phyloP scores from a whole-genome alignment of 2,329 filamentous ascomycete species.

The Calonectria honghensis region DNA sequence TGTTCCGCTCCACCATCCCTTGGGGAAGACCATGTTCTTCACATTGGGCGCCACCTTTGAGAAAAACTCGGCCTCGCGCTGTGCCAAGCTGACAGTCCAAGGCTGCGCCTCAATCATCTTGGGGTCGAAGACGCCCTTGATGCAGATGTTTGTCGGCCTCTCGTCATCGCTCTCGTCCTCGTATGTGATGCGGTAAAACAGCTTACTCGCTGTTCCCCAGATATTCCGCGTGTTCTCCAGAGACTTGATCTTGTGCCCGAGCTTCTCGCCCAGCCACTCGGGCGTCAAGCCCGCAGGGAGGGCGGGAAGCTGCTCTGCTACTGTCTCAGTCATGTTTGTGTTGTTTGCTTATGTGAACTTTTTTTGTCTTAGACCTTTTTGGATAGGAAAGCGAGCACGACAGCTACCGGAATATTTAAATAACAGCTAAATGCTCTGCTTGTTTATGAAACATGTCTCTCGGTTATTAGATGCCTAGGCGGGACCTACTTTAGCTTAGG shows the following conservation, averaged over 20 bases:
- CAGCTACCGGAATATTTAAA: background rate
- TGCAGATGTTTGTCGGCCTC: constrained; percentile 52
- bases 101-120: constrained; percentile 41
- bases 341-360: background rate
- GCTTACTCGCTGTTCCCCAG: constrained; percentile 56
- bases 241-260: constrained; percentile 48
- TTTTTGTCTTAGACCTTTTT: background rate
- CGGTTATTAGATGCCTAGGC: background rate
- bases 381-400: background rate
- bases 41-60: constrained; percentile 19
- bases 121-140: constrained; percentile 64
- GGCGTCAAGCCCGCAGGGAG: constrained; percentile 49
- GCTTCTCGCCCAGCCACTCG: constrained; percentile 51
- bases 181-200: constrained; percentile 56
- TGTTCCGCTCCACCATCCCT: constrained; percentile 32
- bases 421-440: background rate
- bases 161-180: constrained; percentile 47
- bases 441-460: background rate
- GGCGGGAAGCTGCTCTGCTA: constrained; percentile 47
- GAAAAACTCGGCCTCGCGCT: constrained; percentile 29
- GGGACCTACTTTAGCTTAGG: background rate
- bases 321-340: background rate
- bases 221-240: constrained; percentile 53
- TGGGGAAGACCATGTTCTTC: constrained; percentile 6
- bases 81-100: constrained; percentile 10